Evolutionary conservation across 306 rosid genomes (phyloP), one percentile per base, ranked within the genome.

Genomic region (Casuarina equisetifolia): DNA sequence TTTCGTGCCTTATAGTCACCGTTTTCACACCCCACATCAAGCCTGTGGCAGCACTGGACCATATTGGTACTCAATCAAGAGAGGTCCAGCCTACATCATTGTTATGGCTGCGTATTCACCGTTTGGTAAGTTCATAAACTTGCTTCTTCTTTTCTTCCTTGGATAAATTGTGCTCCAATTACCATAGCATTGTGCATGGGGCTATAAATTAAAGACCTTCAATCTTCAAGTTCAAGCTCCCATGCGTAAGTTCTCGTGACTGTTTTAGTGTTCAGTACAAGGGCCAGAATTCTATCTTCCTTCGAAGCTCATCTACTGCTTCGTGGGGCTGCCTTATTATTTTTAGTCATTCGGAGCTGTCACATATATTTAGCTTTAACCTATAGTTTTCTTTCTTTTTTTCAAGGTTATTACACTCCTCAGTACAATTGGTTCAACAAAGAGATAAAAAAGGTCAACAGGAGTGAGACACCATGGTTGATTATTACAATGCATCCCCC

Each of bases 401-500:
- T 70, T 63, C 2, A 32, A 89, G 94, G 96, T 43, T 92, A 86
- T 78, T 90, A 87, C 78, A 89, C 94, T 49, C 97, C 98, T 20
- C 98, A 90, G 51, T 86, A 83, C 82, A 79, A 61, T 77, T 94
- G 97, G 98, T 90, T 92, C 16, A 77, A 83, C 63, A 8, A 85
- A 9, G 96, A 94, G 84, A 80, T 94, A 44, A 86, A 79, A 0
- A 88, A 80, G 76, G 97, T 91, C 67, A 88, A 94, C 88, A 86
- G 94, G 70, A 84, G 84, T n/a, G 88, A 88, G 79, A 92, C 98
- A 57, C 94, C 98, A 0, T 89, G 96, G 98, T 88, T 94, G 80
- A 89, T 94, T 81, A 93, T 94, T 79, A 79, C 89, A 35, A 74
- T 90, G 90, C 97, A 92, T 67, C 70, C 88, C 46, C 94, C 98